Evolutionary conservation across 148 eudicot species (phyloP), one percentile per base, ranked within the genome.

Genomic region (Amaranthus cruentus): DNA sequence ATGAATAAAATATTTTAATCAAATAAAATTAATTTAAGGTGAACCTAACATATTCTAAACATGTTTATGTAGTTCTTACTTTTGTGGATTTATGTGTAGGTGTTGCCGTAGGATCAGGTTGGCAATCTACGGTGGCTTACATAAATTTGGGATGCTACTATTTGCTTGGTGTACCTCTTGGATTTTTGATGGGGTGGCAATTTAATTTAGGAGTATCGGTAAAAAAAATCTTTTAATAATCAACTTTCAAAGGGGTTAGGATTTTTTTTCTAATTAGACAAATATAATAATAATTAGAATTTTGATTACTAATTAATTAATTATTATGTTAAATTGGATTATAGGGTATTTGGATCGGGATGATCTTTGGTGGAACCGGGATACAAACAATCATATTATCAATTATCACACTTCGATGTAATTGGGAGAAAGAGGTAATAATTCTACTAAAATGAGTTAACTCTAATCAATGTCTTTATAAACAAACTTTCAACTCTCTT

Each of bases 291-390:
- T 28, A 28, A 28, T 28, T 28, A 0, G 54, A 51, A 51, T 51
- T 51, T 51, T 51, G 54, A 51, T 51, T 9, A 6, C 6, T 51
- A 51, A 51, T 51, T 58, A 38, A 58, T 10, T 14, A 38, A 58
- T 10, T 14, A 18, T 15, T 58, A 58, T 5, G 18, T n/a, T 3
- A n/a, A 2, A 3, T 5, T 58, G 8, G 51, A 38, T 15, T 7
- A 75, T 58, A 86, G 88, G 88, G 86, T 9, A 81, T 86, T 7
- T 83, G 88, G 88, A 81, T 80, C 47, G 88, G 88, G 66, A 83
- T 86, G 88, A 81, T 86, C 3, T 74, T 86, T 61, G 88, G 87
- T 10, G 87, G 88, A 71, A 86, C 88, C 3, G 81, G 73, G 3
- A 60, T 86, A 49, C 88, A 86, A 48, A 86, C 88, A 15, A 3